Evolutionary conservation across 2,329 filamentous ascomycete species (phyloP), one percentile per base, ranked within the genome.

Genomic region (Nannizziopsis arthrosporioides): DNA sequence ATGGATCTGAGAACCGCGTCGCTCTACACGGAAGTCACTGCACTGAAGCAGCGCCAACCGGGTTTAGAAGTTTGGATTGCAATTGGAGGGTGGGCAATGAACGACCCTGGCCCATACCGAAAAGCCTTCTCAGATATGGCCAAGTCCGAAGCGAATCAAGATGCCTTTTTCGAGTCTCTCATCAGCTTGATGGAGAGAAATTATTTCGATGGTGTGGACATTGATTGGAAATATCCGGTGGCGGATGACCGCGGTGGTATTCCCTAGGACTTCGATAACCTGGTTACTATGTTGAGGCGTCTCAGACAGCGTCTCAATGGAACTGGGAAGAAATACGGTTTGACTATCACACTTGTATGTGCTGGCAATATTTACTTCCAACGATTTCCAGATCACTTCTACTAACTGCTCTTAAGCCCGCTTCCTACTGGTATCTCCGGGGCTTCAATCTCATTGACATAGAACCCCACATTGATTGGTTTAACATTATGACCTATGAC

Each of bases 201-300:
- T 53, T 60, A 59, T 2, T 72, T 74, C 44, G 66, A 70, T 50
- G 70, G 69, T 2, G 58, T 72, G 1, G 70, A 74, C 44, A 54
- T 74, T n/a, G 68, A 74, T 51, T 74, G 70, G 71, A 64, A 68
- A 40, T 63, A 66, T 42, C 60, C 60, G 0, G 56, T 46, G 0
- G 67, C 68, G 2, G 58, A 62, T 12, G 66, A 69, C 22, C 60
- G 68, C 3, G 56, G 56, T 5, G 72, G 72, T 1, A 52, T 48
- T 0, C 27, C 57, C 0, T 60, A 57, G 1, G 71, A 74, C 38
- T 60, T 52, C 22, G 48, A 49, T 0, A 67, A 70, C 48, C 64
- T 59, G 30, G 54, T 57, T 1, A 49, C 32, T 1, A 54, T 61
- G 18, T n/a, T 61, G 37, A 15, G 27, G 8, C 52, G 57, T 19